Evolutionary conservation across 1,139 yeast genomes (phyloP).

Genomic region (Diutina scorzettiae): DNA sequence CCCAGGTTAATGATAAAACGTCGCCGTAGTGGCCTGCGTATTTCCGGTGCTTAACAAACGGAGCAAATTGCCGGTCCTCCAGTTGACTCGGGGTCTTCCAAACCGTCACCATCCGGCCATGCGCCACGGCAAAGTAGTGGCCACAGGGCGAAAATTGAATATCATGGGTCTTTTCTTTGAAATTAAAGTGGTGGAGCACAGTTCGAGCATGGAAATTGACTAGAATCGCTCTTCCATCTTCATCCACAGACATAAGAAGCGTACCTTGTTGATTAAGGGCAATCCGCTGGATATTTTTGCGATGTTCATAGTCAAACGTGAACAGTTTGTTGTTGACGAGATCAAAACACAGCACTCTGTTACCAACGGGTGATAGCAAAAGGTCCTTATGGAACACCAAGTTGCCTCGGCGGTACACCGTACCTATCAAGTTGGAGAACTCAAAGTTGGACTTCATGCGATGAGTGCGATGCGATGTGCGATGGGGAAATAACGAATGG

Average conservation of each 20-base stretch:
- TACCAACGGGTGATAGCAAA: constrained; percentile 87
- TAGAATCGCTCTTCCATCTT: constrained; percentile 85
- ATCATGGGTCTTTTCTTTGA: constrained; percentile 65
- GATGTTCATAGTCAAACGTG: constrained; percentile 87
- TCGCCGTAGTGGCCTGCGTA: constrained; percentile 92
- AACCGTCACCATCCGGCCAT: constrained; percentile 73
- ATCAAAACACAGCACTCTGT: constrained; percentile 83
- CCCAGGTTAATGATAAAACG: constrained; percentile 74
- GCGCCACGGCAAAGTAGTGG: constrained; percentile 71
- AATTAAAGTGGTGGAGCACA: constrained; percentile 91
- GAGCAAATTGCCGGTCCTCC: constrained; percentile 83
- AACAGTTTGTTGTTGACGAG: constrained; percentile 72
- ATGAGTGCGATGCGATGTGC: constrained; percentile 5
- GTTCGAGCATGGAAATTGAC: constrained; percentile 76
- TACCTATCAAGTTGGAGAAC: constrained; percentile 83
- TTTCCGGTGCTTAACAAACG: constrained; percentile 80
- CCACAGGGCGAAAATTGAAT: constrained; percentile 88
- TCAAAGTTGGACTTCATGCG: constrained; percentile 36
- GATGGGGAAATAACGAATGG: too few relatives aligned
- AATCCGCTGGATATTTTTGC: constrained; percentile 68
- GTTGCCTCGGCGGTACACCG: constrained; percentile 89
- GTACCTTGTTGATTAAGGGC: constrained; percentile 80
- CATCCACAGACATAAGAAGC: constrained; percentile 73
- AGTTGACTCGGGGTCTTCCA: constrained; percentile 83
- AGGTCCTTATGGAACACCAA: constrained; percentile 74